Evolutionary conservation across 2,329 filamentous ascomycete genomes (phyloP), one percentile per base, ranked within the genome.

Genomic region (Exophiala lecanii-corni): DNA sequence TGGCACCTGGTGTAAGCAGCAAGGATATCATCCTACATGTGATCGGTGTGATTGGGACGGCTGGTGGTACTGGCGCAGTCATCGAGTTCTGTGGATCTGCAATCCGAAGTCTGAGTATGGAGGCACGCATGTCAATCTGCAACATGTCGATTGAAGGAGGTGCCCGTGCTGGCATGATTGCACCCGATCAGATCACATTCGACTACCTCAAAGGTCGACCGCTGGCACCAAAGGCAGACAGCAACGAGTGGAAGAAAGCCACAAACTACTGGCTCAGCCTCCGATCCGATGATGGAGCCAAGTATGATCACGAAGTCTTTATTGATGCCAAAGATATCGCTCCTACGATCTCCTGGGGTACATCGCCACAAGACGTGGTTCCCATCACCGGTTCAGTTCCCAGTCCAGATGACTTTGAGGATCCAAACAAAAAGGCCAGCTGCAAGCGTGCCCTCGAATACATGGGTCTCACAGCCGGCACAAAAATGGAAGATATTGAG

Each of bases 91-190:
- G 89, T 62, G 92, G 92, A 47, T 95, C 89, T 39, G 87, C 92
- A 49, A 96, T 98, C 62, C 82, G 88, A 56, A 71, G 69, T 49
- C 74, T 97, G 57, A 94, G 87, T 67, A 95, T 98, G 79, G 92
- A 97, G 69, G 92, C 91, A 32, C 82, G 92, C 56, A 97, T 98
- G 92, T 96, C 89, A 51, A 94, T 98, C 64, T 97, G 92, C 74
- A 98, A 98, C 73, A 97, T 97, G 92, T 89, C 89, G 10, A 96
- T 97, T 57, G 92, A 98, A 73, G 92, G 77, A 56, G 92, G 92
- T 67, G 92, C 92, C 36, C 79, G 92, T 69, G 91, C 91, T 48
- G 92, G 92, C 55, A 94, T 98, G 89, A 83, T 98, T 47, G 92
- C 92, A 7, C 92, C 92, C 4, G 92, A 98, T 60, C 84, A 96